These are phyloP conservation scores for Sanghuangporus weigelae DNA, from an alignment of 1,284 basidiomycete genomes.

Conservation along the genomic window DNA sequence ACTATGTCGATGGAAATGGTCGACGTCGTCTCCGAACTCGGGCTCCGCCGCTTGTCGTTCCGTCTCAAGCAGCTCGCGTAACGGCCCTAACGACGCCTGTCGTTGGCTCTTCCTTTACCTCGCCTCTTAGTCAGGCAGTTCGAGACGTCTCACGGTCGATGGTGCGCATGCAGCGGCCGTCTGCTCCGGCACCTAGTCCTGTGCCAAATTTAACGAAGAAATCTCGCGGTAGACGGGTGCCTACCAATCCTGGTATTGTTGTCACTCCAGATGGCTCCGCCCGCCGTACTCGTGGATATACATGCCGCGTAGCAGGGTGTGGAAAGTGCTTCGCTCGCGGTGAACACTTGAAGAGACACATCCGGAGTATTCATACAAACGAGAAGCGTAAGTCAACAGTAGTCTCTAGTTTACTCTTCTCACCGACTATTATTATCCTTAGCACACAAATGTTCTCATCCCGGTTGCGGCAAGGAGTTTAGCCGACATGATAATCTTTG, in stretches of 20 bases:
- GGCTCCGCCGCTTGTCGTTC: conserved; percentile 10
- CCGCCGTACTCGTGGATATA: conserved; percentile 54
- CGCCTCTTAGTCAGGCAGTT: background rate
- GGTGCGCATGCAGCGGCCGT: conserved; percentile 8
- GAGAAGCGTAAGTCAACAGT: conserved; percentile 61
- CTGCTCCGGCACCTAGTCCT: conserved; percentile 50
- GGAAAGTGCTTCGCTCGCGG: conserved; percentile 75
- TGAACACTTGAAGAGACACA: conserved; percentile 76
- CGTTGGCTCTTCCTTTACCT: background rate
- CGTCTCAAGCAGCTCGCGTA: conserved; percentile 14
- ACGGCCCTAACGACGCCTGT: conserved; percentile 9
- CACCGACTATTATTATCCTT: conserved; percentile 13
- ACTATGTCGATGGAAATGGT: conserved; percentile 8
- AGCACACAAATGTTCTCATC: conserved; percentile 75
- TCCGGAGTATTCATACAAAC: conserved; percentile 74
- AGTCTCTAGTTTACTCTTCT: conserved; percentile 9
- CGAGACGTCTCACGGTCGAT: background rate
- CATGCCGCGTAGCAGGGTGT: conserved; percentile 69
- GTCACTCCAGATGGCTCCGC: conserved; percentile 28
- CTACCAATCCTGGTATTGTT: conserved; percentile 39
- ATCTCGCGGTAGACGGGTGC: conserved; percentile 62
- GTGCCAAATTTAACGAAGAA: conserved; percentile 72
- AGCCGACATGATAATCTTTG: conserved; percentile 82
- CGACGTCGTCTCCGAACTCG: conserved; percentile 1
- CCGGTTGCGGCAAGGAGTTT: conserved; percentile 77